Percentiles rank a stretch among this genome's conserved stretches.
These are phyloP conservation scores for Penicillium ucsense DNA, from an alignment of 495 filamentous ascomycete genomes.

Conservation along the genomic window DNA sequence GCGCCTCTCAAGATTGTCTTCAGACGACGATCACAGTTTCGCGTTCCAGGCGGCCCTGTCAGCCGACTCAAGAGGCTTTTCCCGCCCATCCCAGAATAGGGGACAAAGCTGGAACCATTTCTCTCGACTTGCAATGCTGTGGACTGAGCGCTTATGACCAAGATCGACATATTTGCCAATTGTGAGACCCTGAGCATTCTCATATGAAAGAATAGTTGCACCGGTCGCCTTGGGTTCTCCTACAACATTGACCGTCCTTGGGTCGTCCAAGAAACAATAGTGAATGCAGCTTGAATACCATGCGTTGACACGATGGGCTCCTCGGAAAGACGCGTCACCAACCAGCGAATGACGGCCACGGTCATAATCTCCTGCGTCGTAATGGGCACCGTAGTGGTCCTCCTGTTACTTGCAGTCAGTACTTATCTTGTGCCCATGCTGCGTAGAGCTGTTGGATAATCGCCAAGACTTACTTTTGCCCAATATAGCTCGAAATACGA, in stretches of 20 bases:
- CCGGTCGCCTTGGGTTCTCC: constrained; percentile 57
- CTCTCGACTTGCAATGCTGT: constrained; percentile 50
- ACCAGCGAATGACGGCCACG: constrained; percentile 61
- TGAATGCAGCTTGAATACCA: constrained; percentile 64
- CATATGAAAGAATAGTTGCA: constrained; percentile 52
- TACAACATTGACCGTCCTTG: constrained; percentile 50
- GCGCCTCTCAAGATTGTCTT: not conserved
- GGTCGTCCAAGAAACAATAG: constrained; percentile 61
- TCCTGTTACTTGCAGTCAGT: constrained; percentile 32
- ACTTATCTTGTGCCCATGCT: too few species aligned
- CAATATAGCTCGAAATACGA: constrained; percentile 66
- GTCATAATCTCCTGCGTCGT: constrained; percentile 52
- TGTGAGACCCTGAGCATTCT: constrained; percentile 54
- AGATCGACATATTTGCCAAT: constrained; percentile 58
- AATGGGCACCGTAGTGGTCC: constrained; percentile 57
- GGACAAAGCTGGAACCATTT: constrained; percentile 61
- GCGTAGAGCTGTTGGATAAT: too few species aligned
- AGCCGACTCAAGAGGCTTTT: constrained; percentile 34
- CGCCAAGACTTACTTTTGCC: constrained; percentile 44
- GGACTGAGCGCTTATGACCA: constrained; percentile 56
- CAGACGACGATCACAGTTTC: constrained; percentile 21
- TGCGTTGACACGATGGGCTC: constrained; percentile 54
- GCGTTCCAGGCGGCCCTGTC: constrained; percentile 42
- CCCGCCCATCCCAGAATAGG: constrained; percentile 38
- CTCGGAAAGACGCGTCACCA: constrained; percentile 52